Percentiles rank a stretch among this genome's conserved stretches.
Conservation (phyloP, 2,329 filamentous ascomycete species). For the Aspergillus aculeatinus region DNA sequence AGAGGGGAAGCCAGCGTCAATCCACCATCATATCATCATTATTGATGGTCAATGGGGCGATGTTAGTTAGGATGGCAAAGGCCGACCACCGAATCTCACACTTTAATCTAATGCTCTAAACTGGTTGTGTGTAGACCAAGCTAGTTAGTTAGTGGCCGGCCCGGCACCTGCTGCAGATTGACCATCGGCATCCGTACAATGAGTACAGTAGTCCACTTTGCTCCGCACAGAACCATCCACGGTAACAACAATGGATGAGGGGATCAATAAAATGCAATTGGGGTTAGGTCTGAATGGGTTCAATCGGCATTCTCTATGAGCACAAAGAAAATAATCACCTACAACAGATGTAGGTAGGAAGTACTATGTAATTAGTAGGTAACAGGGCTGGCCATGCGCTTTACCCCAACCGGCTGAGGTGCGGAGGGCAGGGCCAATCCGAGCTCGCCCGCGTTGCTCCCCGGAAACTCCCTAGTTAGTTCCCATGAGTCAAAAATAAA, state of each 20-base stretch:
- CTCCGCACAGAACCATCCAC: not conserved
- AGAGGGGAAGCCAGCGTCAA: slow-evolving; percentile 6
- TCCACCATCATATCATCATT: no score
- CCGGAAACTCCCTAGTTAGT: slow-evolving; percentile 21
- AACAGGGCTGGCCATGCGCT: not conserved
- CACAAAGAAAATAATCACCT: no score
- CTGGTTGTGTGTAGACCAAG: not conserved
- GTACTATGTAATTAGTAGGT: no score
- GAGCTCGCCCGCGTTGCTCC: slow-evolving; percentile 11
- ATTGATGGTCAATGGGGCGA: not conserved
- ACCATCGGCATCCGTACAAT: not conserved
- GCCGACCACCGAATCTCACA: not conserved
- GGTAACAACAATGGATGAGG: no score
- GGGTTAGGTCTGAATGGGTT: no score
- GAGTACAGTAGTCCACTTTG: not conserved
- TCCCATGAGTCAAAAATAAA: slow-evolving; percentile 25
- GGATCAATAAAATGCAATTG: no score
- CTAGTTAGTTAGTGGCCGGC: not conserved
- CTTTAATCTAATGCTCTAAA: not conserved
- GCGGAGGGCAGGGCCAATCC: slow-evolving; percentile 17
- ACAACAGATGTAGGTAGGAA: no score
- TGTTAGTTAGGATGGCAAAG: no score
- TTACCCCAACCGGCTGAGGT: slow-evolving; percentile 2
- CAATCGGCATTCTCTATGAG: no score
- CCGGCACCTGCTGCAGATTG: not conserved